Percentiles rank a stretch among this genome's conserved stretches.
Conservation (phyloP, 345 rosid species). For the Citrus medica region DNA sequence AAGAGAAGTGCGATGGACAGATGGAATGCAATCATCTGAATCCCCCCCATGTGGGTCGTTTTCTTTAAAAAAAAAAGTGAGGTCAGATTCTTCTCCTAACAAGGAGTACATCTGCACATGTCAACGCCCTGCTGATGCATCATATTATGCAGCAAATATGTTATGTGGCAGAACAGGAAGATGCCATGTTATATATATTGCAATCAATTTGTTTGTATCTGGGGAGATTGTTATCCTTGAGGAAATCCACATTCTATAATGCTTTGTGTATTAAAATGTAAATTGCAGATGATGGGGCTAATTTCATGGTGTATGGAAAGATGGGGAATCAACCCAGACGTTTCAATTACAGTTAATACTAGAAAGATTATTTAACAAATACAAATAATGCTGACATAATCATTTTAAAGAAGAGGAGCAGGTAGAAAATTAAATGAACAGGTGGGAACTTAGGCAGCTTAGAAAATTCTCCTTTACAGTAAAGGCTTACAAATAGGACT, state of each 20-base stretch:
- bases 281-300: background rate
- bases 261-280: background rate
- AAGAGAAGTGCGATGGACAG: background rate
- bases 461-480: background rate
- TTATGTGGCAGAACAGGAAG: background rate
- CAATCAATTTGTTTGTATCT: background rate
- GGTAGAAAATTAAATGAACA: too few species aligned
- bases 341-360: background rate
- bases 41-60: background rate
- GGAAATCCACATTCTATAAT: background rate
- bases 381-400: too few species aligned
- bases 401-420: too few species aligned
- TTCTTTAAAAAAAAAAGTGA: too few species aligned
- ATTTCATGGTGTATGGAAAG: too few species aligned
- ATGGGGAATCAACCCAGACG: background rate
- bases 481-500: background rate
- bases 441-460: too few species aligned
- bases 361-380: background rate
- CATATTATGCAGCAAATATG: background rate
- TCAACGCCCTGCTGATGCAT: background rate
- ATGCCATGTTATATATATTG: background rate
- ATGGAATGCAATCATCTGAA: background rate
- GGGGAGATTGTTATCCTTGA: background rate
- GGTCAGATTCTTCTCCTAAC: background rate
- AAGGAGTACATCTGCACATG: background rate